Percentiles rank a stretch among this genome's conserved stretches.
phyloP scores from a whole-genome alignment of 805 yeast species.

The Kazachstania africana region DNA sequence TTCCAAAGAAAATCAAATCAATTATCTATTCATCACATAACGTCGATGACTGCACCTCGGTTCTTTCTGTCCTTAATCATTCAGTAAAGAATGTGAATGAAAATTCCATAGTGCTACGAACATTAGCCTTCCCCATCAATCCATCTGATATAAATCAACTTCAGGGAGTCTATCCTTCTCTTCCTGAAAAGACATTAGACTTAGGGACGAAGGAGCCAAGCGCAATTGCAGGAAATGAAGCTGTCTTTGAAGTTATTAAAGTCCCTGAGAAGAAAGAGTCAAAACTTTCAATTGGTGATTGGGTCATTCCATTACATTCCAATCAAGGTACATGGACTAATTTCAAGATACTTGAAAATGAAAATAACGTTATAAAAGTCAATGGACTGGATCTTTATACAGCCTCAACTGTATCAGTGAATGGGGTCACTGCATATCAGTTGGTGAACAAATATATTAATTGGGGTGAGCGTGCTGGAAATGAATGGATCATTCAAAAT shows the following conservation, averaged over 20 bases:
- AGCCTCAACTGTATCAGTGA: conserved; percentile 86
- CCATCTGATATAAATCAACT: conserved; percentile 83
- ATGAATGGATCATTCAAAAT: conserved; percentile 88
- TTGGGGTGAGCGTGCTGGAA: conserved; percentile 17
- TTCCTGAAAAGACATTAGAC: conserved; percentile 42
- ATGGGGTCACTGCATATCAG: conserved; percentile 86
- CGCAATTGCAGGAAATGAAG: conserved; percentile 92
- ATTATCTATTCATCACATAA: conserved; percentile 22
- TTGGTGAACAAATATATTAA: conserved; percentile 58
- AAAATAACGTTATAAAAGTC: conserved; percentile 44
- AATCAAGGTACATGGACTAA: conserved; percentile 89
- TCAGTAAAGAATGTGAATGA: conserved; percentile 10
- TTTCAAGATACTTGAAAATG: conserved; percentile 50
- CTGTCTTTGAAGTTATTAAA: conserved; percentile 73
- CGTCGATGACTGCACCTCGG: conserved; percentile 20
- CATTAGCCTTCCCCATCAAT: conserved; percentile 76
- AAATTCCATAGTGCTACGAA: conserved; percentile 39
- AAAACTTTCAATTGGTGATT: conserved; percentile 48
- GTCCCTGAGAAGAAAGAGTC: conserved; percentile 33
- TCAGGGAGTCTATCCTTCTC: conserved; percentile 77
- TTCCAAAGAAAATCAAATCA: conserved; percentile 20
- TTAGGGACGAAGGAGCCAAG: conserved; percentile 52
- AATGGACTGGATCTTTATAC: conserved; percentile 39
- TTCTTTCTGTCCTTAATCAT: conserved; percentile 18
- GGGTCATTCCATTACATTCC: conserved; percentile 70